phyloP scores from a whole-genome alignment of 2,329 filamentous ascomycete species.

The Hirsutella minnesotensis region DNA sequence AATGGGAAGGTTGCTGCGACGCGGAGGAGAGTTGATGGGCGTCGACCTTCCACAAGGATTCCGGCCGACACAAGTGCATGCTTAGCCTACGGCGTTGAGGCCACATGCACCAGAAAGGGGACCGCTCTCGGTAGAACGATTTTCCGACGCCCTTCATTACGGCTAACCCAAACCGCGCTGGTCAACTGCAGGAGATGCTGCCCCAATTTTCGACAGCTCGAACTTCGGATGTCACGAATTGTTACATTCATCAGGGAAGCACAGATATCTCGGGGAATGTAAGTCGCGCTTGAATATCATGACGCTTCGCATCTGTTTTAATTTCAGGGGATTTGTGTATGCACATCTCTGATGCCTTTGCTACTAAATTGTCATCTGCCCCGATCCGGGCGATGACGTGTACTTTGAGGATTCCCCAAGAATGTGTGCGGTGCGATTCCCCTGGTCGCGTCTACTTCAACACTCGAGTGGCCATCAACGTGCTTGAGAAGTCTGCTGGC shows the following conservation, averaged over 20 bases:
- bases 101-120: constrained; percentile 29
- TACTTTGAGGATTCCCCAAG: not conserved
- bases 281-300: no score
- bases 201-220: no score
- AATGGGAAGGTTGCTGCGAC: constrained; percentile 10
- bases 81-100: constrained; percentile 25
- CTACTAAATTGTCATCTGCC: not conserved
- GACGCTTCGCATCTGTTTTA: no score
- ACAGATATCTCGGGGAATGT: no score
- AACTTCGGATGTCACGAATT: no score
- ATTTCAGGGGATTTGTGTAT: not conserved
- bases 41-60: not conserved
- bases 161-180: no score
- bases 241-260: no score
- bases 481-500: constrained; percentile 16
- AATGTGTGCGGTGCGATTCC: constrained; percentile 14
- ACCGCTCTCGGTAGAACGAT: constrained; percentile 18
- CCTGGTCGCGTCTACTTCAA: constrained; percentile 5
- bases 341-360: no score
- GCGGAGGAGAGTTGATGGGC: not conserved
- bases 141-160: constrained; percentile 13
- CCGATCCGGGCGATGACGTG: not conserved
- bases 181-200: no score
- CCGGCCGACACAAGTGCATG: no score
- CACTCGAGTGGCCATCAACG: constrained; percentile 4